Evolutionary conservation across 2,329 filamentous ascomycete genomes (phyloP), one percentile per base, ranked within the genome.

Genomic region (Bimuria novae-zelandiae): DNA sequence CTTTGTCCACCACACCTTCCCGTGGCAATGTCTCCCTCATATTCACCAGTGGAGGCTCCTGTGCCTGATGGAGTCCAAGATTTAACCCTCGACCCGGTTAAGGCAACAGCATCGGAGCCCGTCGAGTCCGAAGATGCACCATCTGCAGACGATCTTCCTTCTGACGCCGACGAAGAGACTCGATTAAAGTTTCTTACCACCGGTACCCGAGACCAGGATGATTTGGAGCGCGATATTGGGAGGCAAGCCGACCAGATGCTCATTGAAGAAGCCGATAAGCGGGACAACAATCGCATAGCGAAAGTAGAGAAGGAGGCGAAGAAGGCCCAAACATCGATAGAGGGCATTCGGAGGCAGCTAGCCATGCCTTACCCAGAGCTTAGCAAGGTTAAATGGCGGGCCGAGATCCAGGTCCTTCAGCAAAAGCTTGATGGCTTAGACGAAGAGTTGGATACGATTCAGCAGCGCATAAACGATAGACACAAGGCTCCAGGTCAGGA

Each of bases 221-320:
- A 97, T 54, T 77, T 97, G 17, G 93, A 97, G 73, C 84, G 91
- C 56, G 92, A 96, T 67, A 95, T 97, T 58, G 82, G 84, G 23
- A 79, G 80, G 39, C 82, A 87, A 76, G 85, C 85, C 32, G 84
- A 86, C 64, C 79, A 80, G 60, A 67, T 86, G 41, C 77, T 88
- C 40, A 77, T 76, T 7, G 82, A 85, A 63, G 84, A 87, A 69
- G 84, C 84, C 2, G 81, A 87, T 63, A 83, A 85, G 67, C 80
- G 84, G 17, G 85, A 88, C 62, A 79, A 81, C 56, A 86, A 84
- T 68, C 79, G 85, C 49, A 73, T 87, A 48, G 83, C 86, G 43
- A 85, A 84, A 67, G 80, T 82, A 12, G 63, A 72, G 23, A 58
- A 51, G 11, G 70, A 74, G 48, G 68, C 88, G 36, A 80, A 78